Percentiles rank a stretch among this genome's conserved stretches.
Evolutionary conservation across 768 basidiomycete genomes (phyloP).

Genomic region (Polyporus arcularius): DNA sequence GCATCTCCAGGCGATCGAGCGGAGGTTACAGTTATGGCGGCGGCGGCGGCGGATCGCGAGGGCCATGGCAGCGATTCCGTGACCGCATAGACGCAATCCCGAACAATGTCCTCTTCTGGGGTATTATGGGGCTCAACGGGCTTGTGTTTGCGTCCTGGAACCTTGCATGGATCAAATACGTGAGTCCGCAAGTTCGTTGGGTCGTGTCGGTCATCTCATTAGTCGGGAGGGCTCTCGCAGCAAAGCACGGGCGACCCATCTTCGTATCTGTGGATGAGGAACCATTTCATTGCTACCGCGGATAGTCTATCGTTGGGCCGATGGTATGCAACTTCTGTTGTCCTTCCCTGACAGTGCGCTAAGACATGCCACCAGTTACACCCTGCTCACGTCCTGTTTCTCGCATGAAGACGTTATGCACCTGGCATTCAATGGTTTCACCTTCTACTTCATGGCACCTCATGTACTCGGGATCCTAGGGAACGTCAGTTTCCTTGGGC

Average conservation of each 20-base stretch:
- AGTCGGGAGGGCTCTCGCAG: conserved; percentile 2
- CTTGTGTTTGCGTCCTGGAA: conserved; percentile 63
- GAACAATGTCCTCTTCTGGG: conserved; percentile 53
- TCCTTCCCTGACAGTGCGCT: background rate
- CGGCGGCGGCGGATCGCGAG: background rate
- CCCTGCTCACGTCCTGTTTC: conserved; percentile 67
- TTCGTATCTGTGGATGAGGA: conserved; percentile 48
- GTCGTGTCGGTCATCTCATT: background rate
- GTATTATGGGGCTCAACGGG: conserved; percentile 65
- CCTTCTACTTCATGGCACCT: conserved; percentile 76
- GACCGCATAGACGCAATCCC: conserved; percentile 56
- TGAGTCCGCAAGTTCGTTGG: conserved; percentile 14
- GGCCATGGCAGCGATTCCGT: conserved; percentile 22
- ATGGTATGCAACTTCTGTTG: conserved; percentile 46
- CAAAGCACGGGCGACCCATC: conserved; percentile 35
- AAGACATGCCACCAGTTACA: conserved; percentile 59
- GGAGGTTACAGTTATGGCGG: background rate
- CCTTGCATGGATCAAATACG: conserved; percentile 27
- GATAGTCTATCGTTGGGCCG: conserved; percentile 64
- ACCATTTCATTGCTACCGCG: conserved; percentile 67
- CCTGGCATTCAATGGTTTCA: conserved; percentile 75
- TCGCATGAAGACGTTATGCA: conserved; percentile 65
- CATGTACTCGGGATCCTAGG: conserved; percentile 65
- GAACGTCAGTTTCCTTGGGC: conserved; percentile 60
- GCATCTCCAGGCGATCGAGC: background rate